A percentile compares a stretch with the other conserved stretches of the same genome.
Evolutionary conservation across 1,284 basidiomycete genomes (phyloP).

Genomic region (Malassezia obtusa): DNA sequence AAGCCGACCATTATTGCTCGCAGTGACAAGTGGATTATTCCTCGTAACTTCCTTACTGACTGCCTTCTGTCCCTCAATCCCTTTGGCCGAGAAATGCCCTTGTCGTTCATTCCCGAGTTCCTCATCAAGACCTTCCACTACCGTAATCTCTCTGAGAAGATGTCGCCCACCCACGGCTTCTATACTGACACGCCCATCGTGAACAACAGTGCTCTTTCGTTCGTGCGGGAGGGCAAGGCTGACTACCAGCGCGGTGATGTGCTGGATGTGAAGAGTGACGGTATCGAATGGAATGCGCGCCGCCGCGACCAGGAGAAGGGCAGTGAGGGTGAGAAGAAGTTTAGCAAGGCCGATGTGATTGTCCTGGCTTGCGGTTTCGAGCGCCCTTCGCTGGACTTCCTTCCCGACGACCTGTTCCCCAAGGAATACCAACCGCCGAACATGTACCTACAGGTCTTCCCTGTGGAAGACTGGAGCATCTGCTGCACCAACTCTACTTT

Average conservation of each 20-base stretch:
- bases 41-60: conserved; percentile 54
- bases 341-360: conserved; percentile 55
- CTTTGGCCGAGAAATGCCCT: conserved; percentile 51
- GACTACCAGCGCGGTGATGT: conserved; percentile 57
- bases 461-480: conserved; percentile 55
- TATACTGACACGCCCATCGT: conserved; percentile 51
- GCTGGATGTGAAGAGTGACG: conserved; percentile 51
- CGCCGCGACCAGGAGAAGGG: conserved; percentile 42
- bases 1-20: conserved; percentile 54
- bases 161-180: conserved; percentile 39
- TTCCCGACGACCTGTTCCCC: conserved; percentile 58
- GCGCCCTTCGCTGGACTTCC: conserved; percentile 55
- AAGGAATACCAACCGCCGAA: conserved; percentile 54
- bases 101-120: conserved; percentile 52
- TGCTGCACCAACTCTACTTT: conserved; percentile 57
- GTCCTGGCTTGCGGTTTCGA: conserved; percentile 60
- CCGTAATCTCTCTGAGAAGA: conserved; percentile 52
- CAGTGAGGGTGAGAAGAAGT: conserved; percentile 44
- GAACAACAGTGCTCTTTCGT: conserved; percentile 55
- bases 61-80: conserved; percentile 56
- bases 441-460: conserved; percentile 60
- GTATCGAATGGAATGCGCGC: conserved; percentile 50
- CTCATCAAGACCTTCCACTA: conserved; percentile 55
- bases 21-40: conserved; percentile 38
- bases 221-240: conserved; percentile 54